Conservation (phyloP, 1,284 basidiomycete species). For the Xerocomus minutiporus region DNA sequence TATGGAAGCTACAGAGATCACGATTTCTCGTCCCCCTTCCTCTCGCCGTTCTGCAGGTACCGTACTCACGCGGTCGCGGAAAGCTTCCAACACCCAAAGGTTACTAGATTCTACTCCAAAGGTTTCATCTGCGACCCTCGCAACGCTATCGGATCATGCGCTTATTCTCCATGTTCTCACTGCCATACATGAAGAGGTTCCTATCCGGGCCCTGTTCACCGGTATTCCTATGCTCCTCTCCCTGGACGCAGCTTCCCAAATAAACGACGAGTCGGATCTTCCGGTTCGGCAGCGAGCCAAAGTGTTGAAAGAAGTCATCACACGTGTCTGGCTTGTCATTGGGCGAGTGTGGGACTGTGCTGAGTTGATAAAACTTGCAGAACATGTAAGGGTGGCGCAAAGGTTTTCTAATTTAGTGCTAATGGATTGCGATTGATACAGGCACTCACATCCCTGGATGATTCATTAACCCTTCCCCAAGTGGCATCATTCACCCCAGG, state of each 20-base stretch:
- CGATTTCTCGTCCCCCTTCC: constrained; percentile 32
- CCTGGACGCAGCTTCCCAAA: constrained; percentile 55
- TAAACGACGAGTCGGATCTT: constrained; percentile 39
- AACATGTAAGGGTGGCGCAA: constrained; percentile 45
- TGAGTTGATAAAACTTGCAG: constrained; percentile 51
- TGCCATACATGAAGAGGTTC: constrained; percentile 64
- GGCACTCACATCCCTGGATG: constrained; percentile 35
- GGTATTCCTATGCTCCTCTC: constrained; percentile 85
- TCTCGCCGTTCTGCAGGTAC: constrained; percentile 48
- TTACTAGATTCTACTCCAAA: constrained; percentile 45
- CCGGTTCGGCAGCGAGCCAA: constrained; percentile 45
- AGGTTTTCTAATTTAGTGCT: constrained; percentile 9
- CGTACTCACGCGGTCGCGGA: constrained; percentile 45
- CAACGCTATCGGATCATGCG: constrained; percentile 72
- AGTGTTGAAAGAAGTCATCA: constrained; percentile 63
- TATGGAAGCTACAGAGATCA: constrained; percentile 19
- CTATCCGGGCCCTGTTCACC: constrained; percentile 69
- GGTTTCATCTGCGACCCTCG: constrained; percentile 44
- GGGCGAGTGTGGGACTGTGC: constrained; percentile 68
- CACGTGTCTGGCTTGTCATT: constrained; percentile 62
- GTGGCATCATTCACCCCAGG: constrained; percentile 29
- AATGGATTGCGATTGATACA: constrained; percentile 20
- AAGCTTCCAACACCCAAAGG: constrained; percentile 49
- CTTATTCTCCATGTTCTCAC: constrained; percentile 70
- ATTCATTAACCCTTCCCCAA: constrained; percentile 33